These are phyloP conservation scores for Coemansia sp. DNA, from an alignment of 192 early-diverging fungal species.

Conservation along the genomic window DNA sequence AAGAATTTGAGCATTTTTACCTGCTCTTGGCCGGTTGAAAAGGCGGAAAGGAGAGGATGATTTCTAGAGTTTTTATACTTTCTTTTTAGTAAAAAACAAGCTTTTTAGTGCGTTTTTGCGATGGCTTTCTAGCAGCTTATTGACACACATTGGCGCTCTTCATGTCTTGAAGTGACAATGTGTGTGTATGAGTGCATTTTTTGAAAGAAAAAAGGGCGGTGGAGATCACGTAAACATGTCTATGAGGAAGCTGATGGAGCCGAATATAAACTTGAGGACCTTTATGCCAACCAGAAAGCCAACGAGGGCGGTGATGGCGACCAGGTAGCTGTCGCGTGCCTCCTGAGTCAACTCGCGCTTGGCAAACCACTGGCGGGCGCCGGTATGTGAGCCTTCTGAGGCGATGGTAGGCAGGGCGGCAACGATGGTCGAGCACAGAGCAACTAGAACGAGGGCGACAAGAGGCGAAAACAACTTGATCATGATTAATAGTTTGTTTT, in stretches of 20 bases:
- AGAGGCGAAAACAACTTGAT: neutral
- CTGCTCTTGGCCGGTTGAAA: too few relatives aligned
- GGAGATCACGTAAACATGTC: conserved; percentile 2
- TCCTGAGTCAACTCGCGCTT: conserved; percentile 6
- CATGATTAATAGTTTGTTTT: neutral
- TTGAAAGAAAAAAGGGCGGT: neutral
- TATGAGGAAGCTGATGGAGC: conserved; percentile 2
- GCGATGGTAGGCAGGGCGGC: neutral
- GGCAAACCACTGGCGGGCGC: neutral
- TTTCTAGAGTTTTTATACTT: too few relatives aligned
- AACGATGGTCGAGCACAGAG: neutral
- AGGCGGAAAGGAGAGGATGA: too few relatives aligned
- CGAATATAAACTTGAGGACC: conserved; percentile 7
- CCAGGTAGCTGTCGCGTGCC: conserved; percentile 2
- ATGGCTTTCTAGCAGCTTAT: too few relatives aligned
- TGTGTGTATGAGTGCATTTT: neutral
- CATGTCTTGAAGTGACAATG: too few relatives aligned
- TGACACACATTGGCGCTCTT: too few relatives aligned
- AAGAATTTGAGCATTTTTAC: too few relatives aligned
- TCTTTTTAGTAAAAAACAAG: too few relatives aligned
- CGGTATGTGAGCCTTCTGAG: neutral
- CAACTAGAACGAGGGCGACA: neutral
- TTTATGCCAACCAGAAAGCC: conserved; percentile 8
- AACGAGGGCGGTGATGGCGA: conserved; percentile 6
- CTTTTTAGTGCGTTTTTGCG: too few relatives aligned